Evolutionary conservation across 2,329 filamentous ascomycete species (phyloP), one percentile per base, ranked within the genome.

Genomic region (Diplodia mutila): DNA sequence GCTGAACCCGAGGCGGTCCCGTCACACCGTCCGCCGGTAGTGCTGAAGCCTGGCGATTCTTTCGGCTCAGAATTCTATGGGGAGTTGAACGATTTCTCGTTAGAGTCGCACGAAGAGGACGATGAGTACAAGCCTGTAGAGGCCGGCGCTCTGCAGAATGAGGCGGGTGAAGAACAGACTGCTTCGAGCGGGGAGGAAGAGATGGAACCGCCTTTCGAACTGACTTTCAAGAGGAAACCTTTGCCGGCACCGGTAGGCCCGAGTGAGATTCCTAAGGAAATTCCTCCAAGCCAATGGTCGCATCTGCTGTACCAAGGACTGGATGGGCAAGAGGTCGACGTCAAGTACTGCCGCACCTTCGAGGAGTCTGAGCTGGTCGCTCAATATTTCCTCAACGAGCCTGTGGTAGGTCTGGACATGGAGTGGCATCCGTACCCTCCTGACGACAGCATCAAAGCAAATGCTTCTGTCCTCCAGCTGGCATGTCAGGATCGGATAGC

Each of bases 391-490:
- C 75, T 89, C 48, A 71, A 85, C 29, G 88, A 95, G 73, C 83
- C 87, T 48, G 79, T 96, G 2, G 76, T 97, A n/a, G 94, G 94
- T 0, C 93, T 97, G 69, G 94, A 97, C 74, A 85, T 97, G 69
- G 94, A 97, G 80, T 97, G 94, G 94, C 84, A 87, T 64, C 72
- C 71, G 46, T 69, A 85, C 6, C 83, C 87, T 0, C 80, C 75
- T 6, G 82, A 76, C 23, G 72, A 70, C 8, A 46, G 7, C n/a
- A 79, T 89, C 4, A 90, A 91, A 70, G 82, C 85, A 63, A 92
- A 93, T 69, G 86, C 96, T 7, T 94, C 91, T 0, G 79, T 97
- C 46, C 90, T 97, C 52, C 94, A 97, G 77, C 78, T 97, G 25
- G 92, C 94, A 0, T 91, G 88, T 69, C 86, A 91, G 52, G 87